Percentiles rank a stretch among this genome's conserved stretches.
Evolutionary conservation across 73 alveolate genomes (phyloP).

Genomic region (Paraurostyla sp.): DNA sequence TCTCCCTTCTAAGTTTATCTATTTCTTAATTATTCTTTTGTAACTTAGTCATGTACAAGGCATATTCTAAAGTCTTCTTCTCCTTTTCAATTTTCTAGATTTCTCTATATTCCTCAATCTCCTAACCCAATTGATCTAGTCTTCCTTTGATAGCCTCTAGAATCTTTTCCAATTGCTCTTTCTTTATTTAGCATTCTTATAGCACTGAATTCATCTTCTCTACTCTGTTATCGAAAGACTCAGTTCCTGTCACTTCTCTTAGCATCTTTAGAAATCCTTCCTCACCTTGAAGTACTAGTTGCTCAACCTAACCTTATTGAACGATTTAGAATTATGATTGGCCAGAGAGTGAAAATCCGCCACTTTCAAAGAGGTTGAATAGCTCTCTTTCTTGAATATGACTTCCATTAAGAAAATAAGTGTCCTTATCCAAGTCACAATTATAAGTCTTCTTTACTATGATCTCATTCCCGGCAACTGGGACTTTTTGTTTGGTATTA

Average conservation of each 20-base stretch:
- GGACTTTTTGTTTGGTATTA: constrained; percentile 79
- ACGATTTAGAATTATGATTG: constrained; percentile 80
- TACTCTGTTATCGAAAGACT: constrained; percentile 70
- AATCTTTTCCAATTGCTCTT: constrained; percentile 28
- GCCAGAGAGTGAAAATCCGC: constrained; percentile 84
- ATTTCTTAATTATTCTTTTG: constrained; percentile 6
- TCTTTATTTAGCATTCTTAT: constrained; percentile 9
- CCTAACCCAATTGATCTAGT: constrained; percentile 35
- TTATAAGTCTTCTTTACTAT: constrained; percentile 78
- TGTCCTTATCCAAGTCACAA: constrained; percentile 82
- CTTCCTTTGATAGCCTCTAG: constrained; percentile 53
- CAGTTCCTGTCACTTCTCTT: constrained; percentile 87
- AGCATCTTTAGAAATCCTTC: constrained; percentile 82
- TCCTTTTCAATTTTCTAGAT: constrained; percentile 36
- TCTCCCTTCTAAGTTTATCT: background rate
- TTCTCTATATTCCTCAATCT: constrained; percentile 56
- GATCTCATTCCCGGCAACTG: constrained; percentile 81
- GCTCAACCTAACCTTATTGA: constrained; percentile 89
- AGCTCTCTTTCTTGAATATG: constrained; percentile 86
- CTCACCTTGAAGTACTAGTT: constrained; percentile 82
- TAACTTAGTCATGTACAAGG: constrained; percentile 9
- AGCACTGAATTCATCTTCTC: constrained; percentile 47
- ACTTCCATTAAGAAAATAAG: constrained; percentile 78
- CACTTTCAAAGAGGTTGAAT: constrained; percentile 86
- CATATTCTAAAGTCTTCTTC: constrained; percentile 45